phyloP scores from a whole-genome alignment of 139 green algal genomes.

The Volvox reticuliferus region DNA sequence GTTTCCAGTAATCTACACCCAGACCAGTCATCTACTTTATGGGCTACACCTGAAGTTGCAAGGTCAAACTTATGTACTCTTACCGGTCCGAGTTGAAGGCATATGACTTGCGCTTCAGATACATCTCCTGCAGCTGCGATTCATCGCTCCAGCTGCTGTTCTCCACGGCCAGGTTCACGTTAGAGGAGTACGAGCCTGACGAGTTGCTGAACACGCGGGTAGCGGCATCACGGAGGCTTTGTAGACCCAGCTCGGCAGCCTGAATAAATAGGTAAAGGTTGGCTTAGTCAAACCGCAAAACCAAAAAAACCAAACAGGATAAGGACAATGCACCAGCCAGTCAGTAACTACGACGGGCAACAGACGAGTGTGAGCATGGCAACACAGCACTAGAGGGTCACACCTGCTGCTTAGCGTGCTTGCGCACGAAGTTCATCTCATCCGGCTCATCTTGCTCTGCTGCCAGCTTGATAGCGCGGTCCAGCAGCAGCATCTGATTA shows the following conservation, averaged over 20 bases:
- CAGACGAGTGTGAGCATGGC: too few species aligned
- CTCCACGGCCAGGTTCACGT: slow-evolving; percentile 99
- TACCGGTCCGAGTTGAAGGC: slow-evolving; percentile 96
- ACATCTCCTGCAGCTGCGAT: slow-evolving; percentile 97
- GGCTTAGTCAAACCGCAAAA: neutral
- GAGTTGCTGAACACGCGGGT: slow-evolving; percentile 98
- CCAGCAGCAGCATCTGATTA: slow-evolving; percentile 99
- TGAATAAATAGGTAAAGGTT: slow-evolving; percentile 42
- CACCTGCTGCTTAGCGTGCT: slow-evolving; percentile 94
- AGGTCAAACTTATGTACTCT: slow-evolving; percentile 77
- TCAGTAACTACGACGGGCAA: too few species aligned
- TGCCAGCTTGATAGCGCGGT: slow-evolving; percentile 97
- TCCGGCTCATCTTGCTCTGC: slow-evolving; percentile 97
- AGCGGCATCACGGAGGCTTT: slow-evolving; percentile 90
- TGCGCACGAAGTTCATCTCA: slow-evolving; percentile 99
- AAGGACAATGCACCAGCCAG: too few species aligned
- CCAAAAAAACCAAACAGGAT: too few species aligned
- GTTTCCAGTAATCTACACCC: too few species aligned
- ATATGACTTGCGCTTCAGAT: slow-evolving; percentile 97
- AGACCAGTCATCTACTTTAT: neutral
- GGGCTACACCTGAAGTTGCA: too few species aligned
- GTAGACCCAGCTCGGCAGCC: slow-evolving; percentile 90
- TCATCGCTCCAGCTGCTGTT: slow-evolving; percentile 97
- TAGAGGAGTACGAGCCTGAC: slow-evolving; percentile 96
- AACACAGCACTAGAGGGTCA: too few species aligned